A percentile compares a stretch with the other conserved stretches of the same genome.
These are phyloP conservation scores for Paecilomyces formosus DNA, from an alignment of 2,329 filamentous ascomycete genomes.

Conservation along the genomic window DNA sequence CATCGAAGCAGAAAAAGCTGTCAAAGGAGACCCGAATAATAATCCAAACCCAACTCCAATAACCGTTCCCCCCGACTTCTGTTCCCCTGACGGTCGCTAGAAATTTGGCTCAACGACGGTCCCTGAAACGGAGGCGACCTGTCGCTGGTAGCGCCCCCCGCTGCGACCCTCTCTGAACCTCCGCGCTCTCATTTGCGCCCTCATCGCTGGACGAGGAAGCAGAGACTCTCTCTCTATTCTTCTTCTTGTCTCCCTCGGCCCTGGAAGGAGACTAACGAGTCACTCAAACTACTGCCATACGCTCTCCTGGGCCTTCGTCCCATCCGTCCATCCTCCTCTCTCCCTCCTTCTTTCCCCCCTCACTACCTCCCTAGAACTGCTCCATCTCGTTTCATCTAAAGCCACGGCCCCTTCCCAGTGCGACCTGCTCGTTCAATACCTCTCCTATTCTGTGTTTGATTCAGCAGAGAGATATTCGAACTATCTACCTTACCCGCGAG, in stretches of 20 bases:
- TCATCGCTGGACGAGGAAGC: not conserved
- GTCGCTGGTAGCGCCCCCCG: not conserved
- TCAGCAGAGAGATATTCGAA: not conserved
- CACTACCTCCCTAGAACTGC: not conserved
- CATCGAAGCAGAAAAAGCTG: not conserved
- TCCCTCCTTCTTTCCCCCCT: not conserved
- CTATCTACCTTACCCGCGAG: not conserved
- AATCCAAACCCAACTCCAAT: not conserved
- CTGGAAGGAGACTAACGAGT: no score
- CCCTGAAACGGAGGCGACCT: not conserved
- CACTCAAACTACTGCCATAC: no score
- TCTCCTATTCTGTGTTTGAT: not conserved
- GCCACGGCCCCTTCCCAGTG: not conserved
- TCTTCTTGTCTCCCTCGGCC: no score
- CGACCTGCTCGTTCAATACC: not conserved
- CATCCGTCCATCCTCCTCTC: not conserved
- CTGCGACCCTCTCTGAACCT: not conserved
- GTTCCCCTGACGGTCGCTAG: not conserved
- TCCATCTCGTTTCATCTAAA: not conserved
- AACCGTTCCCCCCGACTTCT: not conserved
- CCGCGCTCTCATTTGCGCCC: not conserved
- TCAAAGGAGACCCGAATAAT: not conserved
- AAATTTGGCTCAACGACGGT: not conserved
- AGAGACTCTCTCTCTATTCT: not conserved
- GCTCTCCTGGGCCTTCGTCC: not conserved